A percentile compares a stretch with the other conserved stretches of the same genome.
These are phyloP conservation scores for Aspergillus cristatus DNA, from an alignment of 495 filamentous ascomycete genomes.

Conservation along the genomic window DNA sequence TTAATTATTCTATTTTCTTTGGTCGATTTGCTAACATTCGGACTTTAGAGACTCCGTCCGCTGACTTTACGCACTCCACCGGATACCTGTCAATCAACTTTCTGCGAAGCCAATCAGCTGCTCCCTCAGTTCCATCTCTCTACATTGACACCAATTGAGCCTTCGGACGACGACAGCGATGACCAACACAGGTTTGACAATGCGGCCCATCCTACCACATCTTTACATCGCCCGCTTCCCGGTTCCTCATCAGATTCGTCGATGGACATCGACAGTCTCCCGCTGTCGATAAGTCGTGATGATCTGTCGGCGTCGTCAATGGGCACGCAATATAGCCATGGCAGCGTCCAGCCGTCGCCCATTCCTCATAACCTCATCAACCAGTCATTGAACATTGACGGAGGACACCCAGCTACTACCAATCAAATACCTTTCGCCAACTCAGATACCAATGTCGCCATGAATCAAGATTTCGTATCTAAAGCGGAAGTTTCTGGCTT, in stretches of 20 bases:
- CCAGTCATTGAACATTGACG: constrained; percentile 21
- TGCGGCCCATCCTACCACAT: not conserved
- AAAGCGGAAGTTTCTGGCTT: too few species aligned
- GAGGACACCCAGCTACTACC: constrained; percentile 29
- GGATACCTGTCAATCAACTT: constrained; percentile 9
- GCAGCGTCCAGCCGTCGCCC: constrained; percentile 43
- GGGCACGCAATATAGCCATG: constrained; percentile 13
- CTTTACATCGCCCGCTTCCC: not conserved
- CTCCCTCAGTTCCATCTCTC: constrained; percentile 14
- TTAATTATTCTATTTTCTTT: not conserved
- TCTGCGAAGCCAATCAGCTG: constrained; percentile 8
- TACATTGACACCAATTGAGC: constrained; percentile 32
- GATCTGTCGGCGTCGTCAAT: constrained; percentile 22
- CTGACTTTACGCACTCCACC: constrained; percentile 28
- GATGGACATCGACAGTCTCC: constrained; percentile 40
- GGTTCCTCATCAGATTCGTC: constrained; percentile 9
- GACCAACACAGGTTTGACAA: constrained; percentile 1
- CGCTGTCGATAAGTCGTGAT: constrained; percentile 19
- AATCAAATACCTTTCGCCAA: constrained; percentile 28
- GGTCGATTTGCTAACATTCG: constrained; percentile 3
- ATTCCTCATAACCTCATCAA: constrained; percentile 29
- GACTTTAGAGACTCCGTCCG: constrained; percentile 26
- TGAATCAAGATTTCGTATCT: constrained; percentile 19
- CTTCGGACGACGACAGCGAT: constrained; percentile 29
- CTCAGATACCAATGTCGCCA: constrained; percentile 10